Evolutionary conservation across 306 rosid genomes (phyloP).

Genomic region (Ceratonia siliqua): DNA sequence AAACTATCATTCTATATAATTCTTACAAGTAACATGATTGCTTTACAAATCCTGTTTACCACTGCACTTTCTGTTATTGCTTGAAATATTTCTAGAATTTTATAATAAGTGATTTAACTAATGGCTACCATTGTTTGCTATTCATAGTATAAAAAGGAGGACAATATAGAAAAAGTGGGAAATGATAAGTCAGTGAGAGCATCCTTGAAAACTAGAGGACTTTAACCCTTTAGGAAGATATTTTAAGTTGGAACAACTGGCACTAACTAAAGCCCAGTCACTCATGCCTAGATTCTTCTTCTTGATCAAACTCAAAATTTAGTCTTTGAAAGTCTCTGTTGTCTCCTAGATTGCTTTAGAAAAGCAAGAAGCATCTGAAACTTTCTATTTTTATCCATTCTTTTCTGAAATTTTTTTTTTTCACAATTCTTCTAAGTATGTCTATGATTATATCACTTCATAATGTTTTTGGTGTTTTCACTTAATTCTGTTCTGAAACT

Average conservation of each 20-base stretch:
- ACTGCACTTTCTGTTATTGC: neutral
- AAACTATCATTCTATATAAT: slow-evolving; percentile 19
- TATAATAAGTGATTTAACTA: neutral
- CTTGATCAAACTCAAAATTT: slow-evolving; percentile 13
- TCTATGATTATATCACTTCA: neutral
- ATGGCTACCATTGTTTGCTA: neutral
- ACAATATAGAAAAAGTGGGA: neutral
- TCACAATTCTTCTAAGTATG: neutral
- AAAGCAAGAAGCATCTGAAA: neutral
- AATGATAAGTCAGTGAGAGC: slow-evolving; percentile 9
- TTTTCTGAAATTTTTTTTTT: neutral
- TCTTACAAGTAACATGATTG: slow-evolving; percentile 14
- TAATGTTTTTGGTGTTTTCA: slow-evolving; percentile 15
- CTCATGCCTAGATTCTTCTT: slow-evolving; percentile 26
- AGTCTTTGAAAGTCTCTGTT: slow-evolving; percentile 5
- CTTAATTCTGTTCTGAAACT: slow-evolving; percentile 47
- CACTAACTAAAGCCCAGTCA: neutral
- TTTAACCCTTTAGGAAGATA: neutral
- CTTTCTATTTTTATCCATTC: neutral
- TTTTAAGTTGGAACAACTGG: slow-evolving; percentile 25
- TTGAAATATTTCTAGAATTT: neutral
- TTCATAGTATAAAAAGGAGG: neutral
- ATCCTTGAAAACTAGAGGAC: neutral
- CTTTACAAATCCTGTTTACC: slow-evolving; percentile 1
- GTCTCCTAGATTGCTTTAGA: neutral